These are phyloP conservation scores for Plasmopara viticola DNA, from an alignment of 352 stramenopile genomes.

Conservation along the genomic window DNA sequence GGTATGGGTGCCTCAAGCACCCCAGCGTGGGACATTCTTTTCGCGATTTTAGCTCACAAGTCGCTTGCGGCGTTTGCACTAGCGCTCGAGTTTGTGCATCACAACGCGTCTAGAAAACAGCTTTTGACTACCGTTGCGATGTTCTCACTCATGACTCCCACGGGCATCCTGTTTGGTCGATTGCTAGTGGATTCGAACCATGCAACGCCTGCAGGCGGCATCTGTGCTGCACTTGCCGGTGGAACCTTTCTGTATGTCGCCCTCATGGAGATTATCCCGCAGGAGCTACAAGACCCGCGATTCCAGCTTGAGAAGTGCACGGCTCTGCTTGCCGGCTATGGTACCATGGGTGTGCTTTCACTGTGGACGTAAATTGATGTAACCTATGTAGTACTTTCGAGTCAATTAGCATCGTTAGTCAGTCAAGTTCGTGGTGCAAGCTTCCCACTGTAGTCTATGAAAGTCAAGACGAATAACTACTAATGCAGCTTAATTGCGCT, in stretches of 20 bases:
- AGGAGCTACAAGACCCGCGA: conserved; percentile 58
- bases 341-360: conserved; percentile 57
- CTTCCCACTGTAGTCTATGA: neutral
- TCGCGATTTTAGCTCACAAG: conserved; percentile 81
- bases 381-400: neutral
- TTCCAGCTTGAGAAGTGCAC: conserved; percentile 46
- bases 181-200: conserved; percentile 38
- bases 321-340: conserved; percentile 52
- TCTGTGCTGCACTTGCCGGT: conserved; percentile 70
- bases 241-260: conserved; percentile 80
- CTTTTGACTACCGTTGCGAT: conserved; percentile 41
- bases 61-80: conserved; percentile 71
- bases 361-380: conserved; percentile 48
- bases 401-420: too few species aligned
- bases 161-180: conserved; percentile 57
- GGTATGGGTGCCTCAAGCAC: conserved; percentile 57
- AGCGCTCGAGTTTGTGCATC: conserved; percentile 61
- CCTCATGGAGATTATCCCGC: conserved; percentile 76
- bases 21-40: conserved; percentile 66
- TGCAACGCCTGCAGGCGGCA: conserved; percentile 43
- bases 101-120: conserved; percentile 34
- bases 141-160: conserved; percentile 73
- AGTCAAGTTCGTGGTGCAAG: too few species aligned
- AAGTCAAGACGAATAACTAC: neutral
- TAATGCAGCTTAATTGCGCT: neutral